Evolutionary conservation across 768 basidiomycete species (phyloP).

Genomic region (Artomyces pyxidatus): DNA sequence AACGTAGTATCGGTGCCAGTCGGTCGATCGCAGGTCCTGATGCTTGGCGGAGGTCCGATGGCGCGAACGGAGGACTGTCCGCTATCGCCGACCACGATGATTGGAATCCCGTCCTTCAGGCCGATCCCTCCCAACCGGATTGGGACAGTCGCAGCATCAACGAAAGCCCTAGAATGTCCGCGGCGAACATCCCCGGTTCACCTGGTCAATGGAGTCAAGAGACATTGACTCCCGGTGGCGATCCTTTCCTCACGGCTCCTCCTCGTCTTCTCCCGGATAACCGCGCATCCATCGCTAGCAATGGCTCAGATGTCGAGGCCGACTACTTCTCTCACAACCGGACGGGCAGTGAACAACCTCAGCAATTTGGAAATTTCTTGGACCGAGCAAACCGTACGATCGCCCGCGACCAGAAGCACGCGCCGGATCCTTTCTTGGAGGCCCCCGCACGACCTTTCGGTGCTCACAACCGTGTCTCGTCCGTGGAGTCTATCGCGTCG

Average conservation of each 20-base stretch:
- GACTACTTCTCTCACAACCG: conserved; percentile 42
- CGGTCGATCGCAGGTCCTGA: conserved; percentile 59
- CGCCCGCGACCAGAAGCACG: conserved; percentile 66
- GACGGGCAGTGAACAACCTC: conserved; percentile 23
- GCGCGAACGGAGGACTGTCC: conserved; percentile 34
- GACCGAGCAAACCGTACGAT: conserved; percentile 81
- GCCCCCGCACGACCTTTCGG: conserved; percentile 74
- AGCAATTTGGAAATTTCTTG: conserved; percentile 69
- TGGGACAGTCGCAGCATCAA: conserved; percentile 61
- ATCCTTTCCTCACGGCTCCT: conserved; percentile 30
- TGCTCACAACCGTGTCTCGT: conserved; percentile 67
- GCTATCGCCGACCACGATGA: conserved; percentile 64
- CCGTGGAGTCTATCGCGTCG: conserved; percentile 86
- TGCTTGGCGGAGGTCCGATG: conserved; percentile 74
- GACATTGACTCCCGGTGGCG: conserved; percentile 40
- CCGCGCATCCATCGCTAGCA: conserved; percentile 31
- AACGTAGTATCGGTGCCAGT: conserved; percentile 68
- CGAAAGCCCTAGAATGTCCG: conserved; percentile 30
- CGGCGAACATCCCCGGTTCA: conserved; percentile 41
- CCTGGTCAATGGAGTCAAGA: conserved; percentile 62
- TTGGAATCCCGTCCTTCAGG: conserved; percentile 68
- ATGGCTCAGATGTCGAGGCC: conserved; percentile 50
- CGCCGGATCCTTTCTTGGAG: conserved; percentile 84
- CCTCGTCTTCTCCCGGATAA: conserved; percentile 24
- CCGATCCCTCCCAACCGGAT: conserved; percentile 61